Conservation (phyloP, 345 rosid species). For the Linum trigynum region DNA sequence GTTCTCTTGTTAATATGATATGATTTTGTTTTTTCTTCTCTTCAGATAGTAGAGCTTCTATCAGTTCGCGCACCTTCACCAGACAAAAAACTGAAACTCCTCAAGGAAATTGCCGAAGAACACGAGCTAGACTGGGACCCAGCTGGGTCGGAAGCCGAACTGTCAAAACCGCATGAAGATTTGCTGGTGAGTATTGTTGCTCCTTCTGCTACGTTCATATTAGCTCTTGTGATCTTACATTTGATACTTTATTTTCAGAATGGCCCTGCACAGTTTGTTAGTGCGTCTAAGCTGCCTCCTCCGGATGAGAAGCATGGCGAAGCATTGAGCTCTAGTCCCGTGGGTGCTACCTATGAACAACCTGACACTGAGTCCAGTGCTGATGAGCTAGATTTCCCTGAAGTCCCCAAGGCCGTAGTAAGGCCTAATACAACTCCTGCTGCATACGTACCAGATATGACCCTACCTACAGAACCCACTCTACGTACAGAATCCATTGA, state of each 20-base stretch:
- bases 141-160: slow-evolving; percentile 68
- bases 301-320: slow-evolving; percentile 59
- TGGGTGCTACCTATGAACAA: slow-evolving; percentile 27
- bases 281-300: slow-evolving; percentile 68
- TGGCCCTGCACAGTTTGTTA: slow-evolving; percentile 65
- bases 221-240: slow-evolving; percentile 15
- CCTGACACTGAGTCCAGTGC: slow-evolving; percentile 48
- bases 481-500: slow-evolving; percentile 19
- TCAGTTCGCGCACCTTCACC: slow-evolving; percentile 85
- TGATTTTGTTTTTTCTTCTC: slow-evolving; percentile 2
- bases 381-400: slow-evolving; percentile 58
- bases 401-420: slow-evolving; percentile 53
- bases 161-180: slow-evolving; percentile 78
- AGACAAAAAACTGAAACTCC: slow-evolving; percentile 67
- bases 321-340: slow-evolving; percentile 22
- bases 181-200: slow-evolving; percentile 48
- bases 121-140: slow-evolving; percentile 94
- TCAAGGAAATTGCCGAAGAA: slow-evolving; percentile 94
- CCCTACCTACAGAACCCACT: slow-evolving; percentile 15
- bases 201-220: not conserved
- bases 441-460: slow-evolving; percentile 33
- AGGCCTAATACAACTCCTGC: slow-evolving; percentile 23
- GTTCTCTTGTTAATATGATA: not conserved
- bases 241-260: slow-evolving; percentile 34
- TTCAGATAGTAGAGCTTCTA: slow-evolving; percentile 78